These are phyloP conservation scores for Phytopythium sindhum DNA, from an alignment of 352 stramenopile genomes.

Conservation along the genomic window DNA sequence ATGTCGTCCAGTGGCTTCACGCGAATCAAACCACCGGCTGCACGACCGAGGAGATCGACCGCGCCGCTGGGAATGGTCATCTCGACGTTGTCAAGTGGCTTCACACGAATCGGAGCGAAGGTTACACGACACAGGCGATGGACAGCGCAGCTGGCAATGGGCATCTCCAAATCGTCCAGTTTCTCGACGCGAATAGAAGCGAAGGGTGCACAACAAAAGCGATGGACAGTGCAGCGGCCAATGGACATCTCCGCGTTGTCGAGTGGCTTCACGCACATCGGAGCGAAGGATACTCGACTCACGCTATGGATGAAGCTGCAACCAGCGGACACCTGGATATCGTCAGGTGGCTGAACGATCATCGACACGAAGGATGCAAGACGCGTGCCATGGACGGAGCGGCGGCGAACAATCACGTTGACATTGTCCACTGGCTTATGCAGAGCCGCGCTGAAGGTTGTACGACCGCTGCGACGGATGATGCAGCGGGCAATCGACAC, in stretches of 20 bases:
- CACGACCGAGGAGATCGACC: too few relatives aligned
- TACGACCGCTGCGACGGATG: too few relatives aligned
- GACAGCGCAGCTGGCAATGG: constrained; percentile 24
- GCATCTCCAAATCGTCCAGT: constrained; percentile 23
- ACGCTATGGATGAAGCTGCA: too few relatives aligned
- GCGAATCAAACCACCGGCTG: too few relatives aligned
- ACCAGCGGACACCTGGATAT: constrained; percentile 15
- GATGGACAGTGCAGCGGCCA: constrained; percentile 17
- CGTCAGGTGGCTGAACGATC: background rate
- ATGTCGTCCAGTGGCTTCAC: constrained; percentile 28
- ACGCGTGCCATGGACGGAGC: background rate
- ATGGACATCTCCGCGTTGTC: constrained; percentile 20
- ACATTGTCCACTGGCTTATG: constrained; percentile 19
- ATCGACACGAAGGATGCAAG: background rate
- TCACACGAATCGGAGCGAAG: constrained; percentile 15
- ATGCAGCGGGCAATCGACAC: too few relatives aligned
- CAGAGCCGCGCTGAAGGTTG: constrained; percentile 11
- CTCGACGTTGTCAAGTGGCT: constrained; percentile 21
- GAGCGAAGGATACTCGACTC: too few relatives aligned
- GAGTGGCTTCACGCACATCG: constrained; percentile 4
- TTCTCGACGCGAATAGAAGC: too few relatives aligned
- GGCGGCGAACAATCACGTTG: constrained; percentile 14
- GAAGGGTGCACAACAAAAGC: constrained; percentile 24
- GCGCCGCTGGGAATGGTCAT: constrained; percentile 15
- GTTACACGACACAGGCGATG: constrained; percentile 19